Base-by-base conservation (phyloP, 306 rosid genomes). In the Quercus glauca region DNA sequence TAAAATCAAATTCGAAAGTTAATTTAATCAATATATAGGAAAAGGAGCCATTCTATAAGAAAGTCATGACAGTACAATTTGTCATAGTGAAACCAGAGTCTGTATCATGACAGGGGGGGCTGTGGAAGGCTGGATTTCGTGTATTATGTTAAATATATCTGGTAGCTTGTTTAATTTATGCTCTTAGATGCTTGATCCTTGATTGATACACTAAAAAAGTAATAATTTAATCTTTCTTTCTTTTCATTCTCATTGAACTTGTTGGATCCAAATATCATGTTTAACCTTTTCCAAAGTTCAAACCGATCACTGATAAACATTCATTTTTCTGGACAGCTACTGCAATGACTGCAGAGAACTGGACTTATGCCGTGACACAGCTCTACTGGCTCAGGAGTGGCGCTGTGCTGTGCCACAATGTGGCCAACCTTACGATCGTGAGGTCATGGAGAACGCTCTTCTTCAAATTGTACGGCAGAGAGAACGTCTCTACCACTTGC, bases 331-430 rank as follows among this genome's bases (percentile, higher is more conserved):
- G 78, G 58, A 29, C 92, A 94, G 98, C 89, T 92, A 91, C 82
- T 94, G 97, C 74, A 88, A 89, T 35, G 97, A 92, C 73, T 92
- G 98, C 83, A 87, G 94, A 87, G 98, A 94, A 78, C 81, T 94
- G 82, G 97, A 94, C 80, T 85, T 92, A 83, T 89, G 94, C 77
- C 94, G 93, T 5, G 98, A 92, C 81, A 75, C 93, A 1, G 83
- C 86, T 76, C 82, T 91, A 71, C 72, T 84, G 77, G 88, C 84
- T 23, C 84, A 88, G 82, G 97, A 95, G 84, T 92, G 98, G 99
- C 84, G 76, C 43, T 95, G 99, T 73, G 91, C 87, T 12, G 92
- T 91, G 82, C 92, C 95, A 17, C 99, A 91, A 77, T 95, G 99
- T 53, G 97, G 92, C 58, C 98, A 95, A 74, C 98, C 97, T 41